Evolutionary conservation across 176 grass and related monocot genomes (phyloP).

Genomic region (Musa schizocarpa): DNA sequence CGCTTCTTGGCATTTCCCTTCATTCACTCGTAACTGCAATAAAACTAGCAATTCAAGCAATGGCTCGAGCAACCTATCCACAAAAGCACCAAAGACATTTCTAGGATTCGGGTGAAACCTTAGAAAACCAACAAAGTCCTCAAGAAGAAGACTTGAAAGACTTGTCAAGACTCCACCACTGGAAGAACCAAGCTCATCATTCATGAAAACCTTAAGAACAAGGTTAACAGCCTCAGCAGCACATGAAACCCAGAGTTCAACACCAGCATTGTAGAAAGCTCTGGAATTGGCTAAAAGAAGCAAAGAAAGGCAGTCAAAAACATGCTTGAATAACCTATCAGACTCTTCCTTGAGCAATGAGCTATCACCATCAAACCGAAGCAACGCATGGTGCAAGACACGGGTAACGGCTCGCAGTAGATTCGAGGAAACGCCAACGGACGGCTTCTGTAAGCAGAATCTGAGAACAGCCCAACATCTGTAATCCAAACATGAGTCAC

Average conservation of each 20-base stretch:
- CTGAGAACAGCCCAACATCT: slow-evolving; percentile 67
- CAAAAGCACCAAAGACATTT: slow-evolving; percentile 78
- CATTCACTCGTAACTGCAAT: slow-evolving; percentile 57
- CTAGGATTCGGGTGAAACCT: slow-evolving; percentile 79
- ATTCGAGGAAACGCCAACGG: slow-evolving; percentile 48
- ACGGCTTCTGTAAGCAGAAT: slow-evolving; percentile 54
- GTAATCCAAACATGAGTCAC: slow-evolving; percentile 61
- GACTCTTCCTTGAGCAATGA: slow-evolving; percentile 30
- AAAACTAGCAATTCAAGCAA: slow-evolving; percentile 77
- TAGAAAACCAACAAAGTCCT: slow-evolving; percentile 68
- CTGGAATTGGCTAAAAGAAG: slow-evolving; percentile 69
- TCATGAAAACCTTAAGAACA: slow-evolving; percentile 42
- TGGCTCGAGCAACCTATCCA: slow-evolving; percentile 60
- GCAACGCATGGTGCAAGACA: slow-evolving; percentile 47
- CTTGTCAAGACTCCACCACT: slow-evolving; percentile 24
- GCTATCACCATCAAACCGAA: slow-evolving; percentile 25
- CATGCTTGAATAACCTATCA: slow-evolving; percentile 38
- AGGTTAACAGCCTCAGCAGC: slow-evolving; percentile 55
- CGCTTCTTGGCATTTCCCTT: slow-evolving; percentile 22
- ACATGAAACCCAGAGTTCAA: slow-evolving; percentile 77
- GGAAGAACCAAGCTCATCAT: slow-evolving; percentile 31
- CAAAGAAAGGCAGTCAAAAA: slow-evolving; percentile 52
- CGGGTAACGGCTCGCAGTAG: slow-evolving; percentile 61
- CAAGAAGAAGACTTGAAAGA: slow-evolving; percentile 54
- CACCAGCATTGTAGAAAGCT: slow-evolving; percentile 65